Conservation (phyloP, 2,329 filamentous ascomycete species). For the Penicillium hordei region DNA sequence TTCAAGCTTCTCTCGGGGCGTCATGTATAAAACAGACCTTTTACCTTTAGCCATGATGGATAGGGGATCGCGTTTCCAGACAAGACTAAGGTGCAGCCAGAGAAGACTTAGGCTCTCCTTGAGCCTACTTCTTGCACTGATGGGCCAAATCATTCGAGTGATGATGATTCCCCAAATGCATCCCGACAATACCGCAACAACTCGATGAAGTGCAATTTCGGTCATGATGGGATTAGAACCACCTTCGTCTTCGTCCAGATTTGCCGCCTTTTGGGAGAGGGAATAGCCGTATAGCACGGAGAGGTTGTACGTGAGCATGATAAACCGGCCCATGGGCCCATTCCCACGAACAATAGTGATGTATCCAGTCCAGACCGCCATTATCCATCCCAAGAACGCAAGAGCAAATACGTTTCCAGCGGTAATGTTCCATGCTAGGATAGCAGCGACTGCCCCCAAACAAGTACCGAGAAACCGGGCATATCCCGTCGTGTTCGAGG, state of each 20-base stretch:
- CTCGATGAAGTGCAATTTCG: slow-evolving; percentile 83
- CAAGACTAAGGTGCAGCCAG: slow-evolving; percentile 90
- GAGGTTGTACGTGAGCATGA: slow-evolving; percentile 93
- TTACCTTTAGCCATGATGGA: slow-evolving; percentile 64
- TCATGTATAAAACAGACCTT: slow-evolving; percentile 71
- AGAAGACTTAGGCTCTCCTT: slow-evolving; percentile 86
- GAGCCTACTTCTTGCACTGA: slow-evolving; percentile 82
- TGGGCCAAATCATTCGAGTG: slow-evolving; percentile 88
- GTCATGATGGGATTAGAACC: slow-evolving; percentile 79
- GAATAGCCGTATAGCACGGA: slow-evolving; percentile 93
- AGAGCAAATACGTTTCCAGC: slow-evolving; percentile 72
- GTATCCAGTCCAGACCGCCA: slow-evolving; percentile 82
- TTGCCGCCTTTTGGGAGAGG: slow-evolving; percentile 73
- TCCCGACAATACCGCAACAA: slow-evolving; percentile 80
- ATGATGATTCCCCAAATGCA: slow-evolving; percentile 91
- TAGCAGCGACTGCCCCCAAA: slow-evolving; percentile 72
- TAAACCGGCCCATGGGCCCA: slow-evolving; percentile 88
- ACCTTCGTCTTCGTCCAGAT: slow-evolving; percentile 76
- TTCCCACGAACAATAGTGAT: slow-evolving; percentile 82
- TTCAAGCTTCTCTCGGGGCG: slow-evolving; percentile 80
- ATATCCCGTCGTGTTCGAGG: slow-evolving; percentile 87
- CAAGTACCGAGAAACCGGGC: slow-evolving; percentile 84
- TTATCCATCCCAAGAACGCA: slow-evolving; percentile 77
- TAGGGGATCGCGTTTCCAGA: slow-evolving; percentile 92
- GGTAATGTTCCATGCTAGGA: slow-evolving; percentile 74